Percentiles rank a stretch among this genome's conserved stretches.
These are phyloP conservation scores for Pezicula carpinea DNA, from an alignment of 2,329 filamentous ascomycete genomes.

Conservation along the genomic window DNA sequence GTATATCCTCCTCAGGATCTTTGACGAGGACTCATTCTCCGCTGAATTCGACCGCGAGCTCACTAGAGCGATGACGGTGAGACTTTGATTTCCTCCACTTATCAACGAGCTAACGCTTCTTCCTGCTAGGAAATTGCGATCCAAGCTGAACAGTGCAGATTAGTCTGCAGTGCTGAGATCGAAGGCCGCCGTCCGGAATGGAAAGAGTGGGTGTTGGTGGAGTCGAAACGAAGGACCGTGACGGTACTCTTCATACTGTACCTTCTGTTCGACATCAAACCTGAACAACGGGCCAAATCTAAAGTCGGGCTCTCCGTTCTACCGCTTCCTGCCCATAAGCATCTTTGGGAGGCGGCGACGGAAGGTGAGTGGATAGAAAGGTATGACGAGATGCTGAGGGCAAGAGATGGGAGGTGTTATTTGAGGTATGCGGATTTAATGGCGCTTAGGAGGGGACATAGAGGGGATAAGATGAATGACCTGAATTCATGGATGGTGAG, in stretches of 20 bases:
- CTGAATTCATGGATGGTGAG: constrained; percentile 14
- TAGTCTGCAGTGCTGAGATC: constrained; percentile 11
- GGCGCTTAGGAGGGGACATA: constrained; percentile 10
- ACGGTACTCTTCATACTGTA: constrained; percentile 13
- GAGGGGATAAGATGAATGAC: constrained; percentile 9
- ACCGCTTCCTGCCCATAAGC: constrained; percentile 13
- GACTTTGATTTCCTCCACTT: constrained; percentile 3
- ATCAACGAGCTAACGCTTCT: constrained; percentile 5
- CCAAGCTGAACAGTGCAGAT: constrained; percentile 6
- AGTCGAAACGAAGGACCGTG: constrained; percentile 14
- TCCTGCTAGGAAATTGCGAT: constrained; percentile 7
- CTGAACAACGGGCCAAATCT: constrained; percentile 12
- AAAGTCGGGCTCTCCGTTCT: constrained; percentile 13
- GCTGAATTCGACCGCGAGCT: constrained; percentile 15
- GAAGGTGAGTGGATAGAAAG: constrained; percentile 10
- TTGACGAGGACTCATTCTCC: constrained; percentile 13
- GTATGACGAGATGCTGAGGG: constrained; percentile 15
- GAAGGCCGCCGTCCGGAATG: constrained; percentile 14
- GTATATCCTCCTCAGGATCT: constrained; percentile 16
- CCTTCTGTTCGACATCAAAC: constrained; percentile 15
- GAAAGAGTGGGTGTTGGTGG: constrained; percentile 14
- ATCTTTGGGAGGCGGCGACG: constrained; percentile 11
- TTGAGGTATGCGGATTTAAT: constrained; percentile 15
- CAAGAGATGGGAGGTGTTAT: constrained; percentile 10
- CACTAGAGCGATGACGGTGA: constrained; percentile 13